Conservation (phyloP, 2,329 filamentous ascomycete species). For the Tympanopsis confertula region DNA sequence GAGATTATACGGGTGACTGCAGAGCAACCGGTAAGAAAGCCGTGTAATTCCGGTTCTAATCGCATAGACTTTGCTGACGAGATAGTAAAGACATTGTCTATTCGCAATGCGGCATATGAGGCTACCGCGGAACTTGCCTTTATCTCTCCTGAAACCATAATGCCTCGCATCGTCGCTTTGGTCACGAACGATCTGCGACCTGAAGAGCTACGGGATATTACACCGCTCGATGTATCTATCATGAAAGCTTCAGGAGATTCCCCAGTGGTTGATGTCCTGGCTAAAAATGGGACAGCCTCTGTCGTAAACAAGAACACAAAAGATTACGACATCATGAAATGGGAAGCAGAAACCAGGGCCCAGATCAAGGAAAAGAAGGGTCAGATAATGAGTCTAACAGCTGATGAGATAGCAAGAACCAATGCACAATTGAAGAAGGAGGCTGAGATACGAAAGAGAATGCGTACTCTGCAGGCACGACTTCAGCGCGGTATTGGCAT, state of each 20-base stretch:
- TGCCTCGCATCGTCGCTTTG: conserved; percentile 63
- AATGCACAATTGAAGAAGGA: conserved; percentile 87
- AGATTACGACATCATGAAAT: conserved; percentile 91
- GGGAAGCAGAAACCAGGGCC: conserved; percentile 82
- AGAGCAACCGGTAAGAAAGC: conserved; percentile 37
- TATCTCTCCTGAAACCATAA: conserved; percentile 73
- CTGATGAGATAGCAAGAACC: conserved; percentile 81
- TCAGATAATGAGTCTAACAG: conserved; percentile 75
- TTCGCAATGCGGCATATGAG: conserved; percentile 65
- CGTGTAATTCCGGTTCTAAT: conserved; percentile 20
- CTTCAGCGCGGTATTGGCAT: conserved; percentile 78
- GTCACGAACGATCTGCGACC: conserved; percentile 65
- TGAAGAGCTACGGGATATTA: conserved; percentile 58
- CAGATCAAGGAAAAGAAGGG: conserved; percentile 92
- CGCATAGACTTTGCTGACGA: conserved; percentile 7
- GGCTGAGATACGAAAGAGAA: conserved; percentile 60
- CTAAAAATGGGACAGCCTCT: conserved; percentile 61
- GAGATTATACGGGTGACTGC: conserved; percentile 47
- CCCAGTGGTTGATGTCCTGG: conserved; percentile 80
- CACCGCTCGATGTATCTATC: conserved; percentile 82
- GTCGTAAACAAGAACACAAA: conserved; percentile 80
- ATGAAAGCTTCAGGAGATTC: conserved; percentile 83
- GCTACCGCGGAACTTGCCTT: conserved; percentile 88
- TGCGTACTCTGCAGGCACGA: conserved; percentile 57
- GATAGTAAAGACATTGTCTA: conserved; percentile 19